A percentile compares a stretch with the other conserved stretches of the same genome.
These are phyloP conservation scores for Patellifolia procumbens DNA, from an alignment of 179 eudicot species.

Conservation along the genomic window DNA sequence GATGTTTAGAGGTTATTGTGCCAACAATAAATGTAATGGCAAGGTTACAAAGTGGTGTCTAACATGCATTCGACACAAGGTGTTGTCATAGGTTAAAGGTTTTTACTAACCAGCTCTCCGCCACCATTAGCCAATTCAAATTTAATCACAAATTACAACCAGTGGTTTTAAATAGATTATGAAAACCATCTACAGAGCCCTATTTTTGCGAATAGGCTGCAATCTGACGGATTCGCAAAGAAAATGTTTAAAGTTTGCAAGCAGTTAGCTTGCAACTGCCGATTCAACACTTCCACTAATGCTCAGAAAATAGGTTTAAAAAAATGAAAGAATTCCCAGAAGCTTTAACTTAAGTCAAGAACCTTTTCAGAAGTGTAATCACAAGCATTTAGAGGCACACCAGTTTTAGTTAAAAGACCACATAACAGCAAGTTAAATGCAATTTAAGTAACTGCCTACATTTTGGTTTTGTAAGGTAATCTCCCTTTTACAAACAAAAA, in stretches of 20 bases:
- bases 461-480: not conserved
- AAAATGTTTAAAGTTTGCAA: not conserved
- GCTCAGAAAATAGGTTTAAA: not conserved
- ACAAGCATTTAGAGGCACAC: not conserved
- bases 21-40: not conserved
- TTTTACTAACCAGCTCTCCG: not conserved
- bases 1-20: not conserved
- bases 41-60: conserved; percentile 3
- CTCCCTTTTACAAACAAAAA: conserved; percentile 9
- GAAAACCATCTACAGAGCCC: not conserved
- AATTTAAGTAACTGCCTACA: not conserved
- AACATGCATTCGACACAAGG: too few relatives aligned
- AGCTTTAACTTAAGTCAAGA: not conserved
- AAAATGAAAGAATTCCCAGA: not conserved
- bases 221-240: not conserved
- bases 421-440: conserved; percentile 3
- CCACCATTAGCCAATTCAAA: not conserved
- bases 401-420: not conserved
- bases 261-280: not conserved
- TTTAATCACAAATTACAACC: not conserved
- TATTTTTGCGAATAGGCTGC: not conserved
- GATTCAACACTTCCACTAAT: not conserved
- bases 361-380: not conserved
- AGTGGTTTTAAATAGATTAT: not conserved
- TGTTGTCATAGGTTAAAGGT: not conserved